Evolutionary conservation across 2,329 filamentous ascomycete genomes (phyloP).

Genomic region (Exophiala xenobiotica): DNA sequence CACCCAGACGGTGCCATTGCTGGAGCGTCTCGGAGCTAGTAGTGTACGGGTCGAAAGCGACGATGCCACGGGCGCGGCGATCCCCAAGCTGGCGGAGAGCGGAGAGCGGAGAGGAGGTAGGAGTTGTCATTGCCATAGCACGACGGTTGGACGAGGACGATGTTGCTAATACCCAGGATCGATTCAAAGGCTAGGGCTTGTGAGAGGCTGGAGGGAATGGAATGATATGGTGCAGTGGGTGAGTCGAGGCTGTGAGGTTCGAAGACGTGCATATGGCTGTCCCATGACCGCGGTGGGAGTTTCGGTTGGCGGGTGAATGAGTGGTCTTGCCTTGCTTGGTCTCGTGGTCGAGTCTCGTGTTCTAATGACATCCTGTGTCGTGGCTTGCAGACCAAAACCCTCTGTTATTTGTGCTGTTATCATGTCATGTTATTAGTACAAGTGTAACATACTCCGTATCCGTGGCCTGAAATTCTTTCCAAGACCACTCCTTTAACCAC

Average conservation of each 20-base stretch:
- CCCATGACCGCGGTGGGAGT: constrained; percentile 53
- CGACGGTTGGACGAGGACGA: constrained; percentile 61
- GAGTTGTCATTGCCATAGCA: constrained; percentile 62
- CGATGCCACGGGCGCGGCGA: constrained; percentile 53
- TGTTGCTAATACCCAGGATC: constrained; percentile 52
- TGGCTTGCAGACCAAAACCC: background rate
- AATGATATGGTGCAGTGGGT: constrained; percentile 53
- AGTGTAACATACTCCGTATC: too few species aligned
- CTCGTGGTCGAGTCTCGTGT: background rate
- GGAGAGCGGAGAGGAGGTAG: constrained; percentile 56
- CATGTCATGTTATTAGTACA: too few species aligned
- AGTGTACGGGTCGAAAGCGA: constrained; percentile 53
- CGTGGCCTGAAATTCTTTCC: too few species aligned
- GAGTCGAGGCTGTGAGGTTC: constrained; percentile 54
- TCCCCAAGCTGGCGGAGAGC: constrained; percentile 49
- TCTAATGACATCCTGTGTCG: background rate
- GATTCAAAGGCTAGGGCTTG: constrained; percentile 55
- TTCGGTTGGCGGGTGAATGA: background rate
- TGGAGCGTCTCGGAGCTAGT: constrained; percentile 42
- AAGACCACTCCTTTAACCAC: too few species aligned
- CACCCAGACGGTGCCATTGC: constrained; percentile 58
- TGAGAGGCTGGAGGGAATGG: constrained; percentile 49
- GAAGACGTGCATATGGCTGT: constrained; percentile 64
- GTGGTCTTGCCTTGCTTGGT: background rate
- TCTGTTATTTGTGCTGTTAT: too few species aligned